A percentile compares a stretch with the other conserved stretches of the same genome.
These are phyloP conservation scores for Candida andamanensis DNA, from an alignment of 805 yeast genomes.

Conservation along the genomic window DNA sequence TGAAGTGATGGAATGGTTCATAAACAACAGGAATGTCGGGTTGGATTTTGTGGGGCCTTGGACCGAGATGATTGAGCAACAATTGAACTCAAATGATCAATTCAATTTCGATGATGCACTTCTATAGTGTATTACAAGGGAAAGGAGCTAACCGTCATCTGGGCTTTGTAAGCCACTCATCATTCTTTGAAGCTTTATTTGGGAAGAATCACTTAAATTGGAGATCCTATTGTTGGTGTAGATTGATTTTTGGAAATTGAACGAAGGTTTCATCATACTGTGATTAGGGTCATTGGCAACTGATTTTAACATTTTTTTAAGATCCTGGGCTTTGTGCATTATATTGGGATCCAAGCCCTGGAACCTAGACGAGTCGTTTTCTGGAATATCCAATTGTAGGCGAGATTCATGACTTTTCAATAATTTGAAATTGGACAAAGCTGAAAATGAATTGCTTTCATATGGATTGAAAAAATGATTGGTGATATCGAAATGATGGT, in stretches of 20 bases:
- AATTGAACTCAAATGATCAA: slow-evolving; percentile 36
- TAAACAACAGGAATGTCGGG: slow-evolving; percentile 34
- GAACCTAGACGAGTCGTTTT: no score
- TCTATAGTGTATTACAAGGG: neutral
- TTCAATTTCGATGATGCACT: slow-evolving; percentile 23
- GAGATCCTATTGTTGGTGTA: slow-evolving; percentile 10
- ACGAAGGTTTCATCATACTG: no score
- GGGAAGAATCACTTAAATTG: slow-evolving; percentile 11
- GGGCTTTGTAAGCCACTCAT: slow-evolving; percentile 23
- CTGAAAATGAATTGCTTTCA: slow-evolving; percentile 6
- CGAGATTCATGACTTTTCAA: no score
- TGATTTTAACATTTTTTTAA: no score
- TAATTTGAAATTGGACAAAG: slow-evolving; percentile 10
- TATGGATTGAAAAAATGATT: slow-evolving; percentile 13
- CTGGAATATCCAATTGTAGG: no score
- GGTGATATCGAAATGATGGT: slow-evolving; percentile 4
- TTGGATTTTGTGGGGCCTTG: slow-evolving; percentile 61
- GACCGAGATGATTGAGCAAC: slow-evolving; percentile 75
- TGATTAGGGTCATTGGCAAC: no score
- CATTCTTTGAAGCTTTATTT: slow-evolving; percentile 14
- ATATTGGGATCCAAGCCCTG: no score
- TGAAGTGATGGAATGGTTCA: slow-evolving; percentile 42
- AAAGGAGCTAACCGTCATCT: no score
- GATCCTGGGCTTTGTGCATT: no score
- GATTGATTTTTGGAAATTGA: slow-evolving; percentile 9